A percentile compares a stretch with the other conserved stretches of the same genome.
Conservation (phyloP, 176 grass and related monocot species). For the Themeda triandra region DNA sequence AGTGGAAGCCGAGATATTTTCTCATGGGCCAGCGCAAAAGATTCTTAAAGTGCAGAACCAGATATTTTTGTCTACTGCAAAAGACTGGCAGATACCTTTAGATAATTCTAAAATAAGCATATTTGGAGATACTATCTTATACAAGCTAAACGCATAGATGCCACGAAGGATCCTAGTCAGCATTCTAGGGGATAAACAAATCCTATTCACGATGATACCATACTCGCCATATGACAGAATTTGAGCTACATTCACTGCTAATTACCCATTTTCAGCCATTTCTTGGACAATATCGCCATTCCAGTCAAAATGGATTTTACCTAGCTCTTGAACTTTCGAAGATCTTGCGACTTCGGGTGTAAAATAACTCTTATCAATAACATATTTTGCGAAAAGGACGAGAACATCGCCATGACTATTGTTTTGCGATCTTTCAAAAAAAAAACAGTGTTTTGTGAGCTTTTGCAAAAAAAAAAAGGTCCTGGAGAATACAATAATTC, state of each 20-base stretch:
- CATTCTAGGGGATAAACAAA: constrained; percentile 4
- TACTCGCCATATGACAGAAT: neutral
- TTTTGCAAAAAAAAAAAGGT: too few relatives aligned
- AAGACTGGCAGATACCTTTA: constrained; percentile 15
- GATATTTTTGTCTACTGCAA: constrained; percentile 36
- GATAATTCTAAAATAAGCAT: constrained; percentile 22
- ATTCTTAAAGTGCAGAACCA: neutral
- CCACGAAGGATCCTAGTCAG: constrained; percentile 25
- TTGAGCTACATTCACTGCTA: neutral
- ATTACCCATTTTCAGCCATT: neutral
- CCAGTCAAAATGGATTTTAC: neutral
- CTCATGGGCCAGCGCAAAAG: neutral
- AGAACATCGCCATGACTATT: too few relatives aligned
- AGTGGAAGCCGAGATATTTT: neutral
- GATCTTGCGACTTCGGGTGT: too few relatives aligned
- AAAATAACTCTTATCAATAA: too few relatives aligned
- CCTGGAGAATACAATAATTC: too few relatives aligned
- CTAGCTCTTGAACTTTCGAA: too few relatives aligned
- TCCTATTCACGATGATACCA: neutral
- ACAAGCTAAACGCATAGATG: neutral
- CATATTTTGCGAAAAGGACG: too few relatives aligned
- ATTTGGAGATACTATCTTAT: constrained; percentile 12
- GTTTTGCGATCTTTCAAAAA: too few relatives aligned
- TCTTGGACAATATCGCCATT: neutral
- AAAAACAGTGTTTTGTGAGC: too few relatives aligned